Conservation (phyloP, 805 yeast species). For the Candida nonsorbophila region DNA sequence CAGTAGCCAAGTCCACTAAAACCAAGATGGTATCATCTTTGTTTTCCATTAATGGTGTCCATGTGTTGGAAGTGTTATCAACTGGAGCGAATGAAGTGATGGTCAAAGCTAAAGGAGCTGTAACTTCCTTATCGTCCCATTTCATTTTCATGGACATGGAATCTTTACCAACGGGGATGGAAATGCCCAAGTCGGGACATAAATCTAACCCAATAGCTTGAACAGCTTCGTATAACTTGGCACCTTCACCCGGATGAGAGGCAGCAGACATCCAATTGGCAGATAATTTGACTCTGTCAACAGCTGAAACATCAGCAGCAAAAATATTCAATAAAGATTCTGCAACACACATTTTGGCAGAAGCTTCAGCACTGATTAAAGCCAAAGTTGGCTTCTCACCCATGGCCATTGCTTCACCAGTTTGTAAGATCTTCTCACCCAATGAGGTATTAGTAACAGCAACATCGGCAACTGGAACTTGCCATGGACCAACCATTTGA, state of each 20-base stretch:
- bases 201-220: conserved; percentile 92
- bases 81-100: conserved; percentile 93
- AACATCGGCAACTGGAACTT: conserved; percentile 96
- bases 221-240: conserved; percentile 92
- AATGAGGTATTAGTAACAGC: conserved; percentile 92
- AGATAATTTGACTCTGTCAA: conserved; percentile 75
- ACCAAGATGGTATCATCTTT: conserved; percentile 58
- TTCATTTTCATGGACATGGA: conserved; percentile 99
- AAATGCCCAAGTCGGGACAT: conserved; percentile 86
- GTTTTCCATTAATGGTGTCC: conserved; percentile 83
- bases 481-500: conserved; percentile 99
- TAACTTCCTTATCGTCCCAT: conserved; percentile 89
- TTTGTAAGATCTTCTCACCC: conserved; percentile 60
- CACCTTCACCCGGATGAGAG: conserved; percentile 90
- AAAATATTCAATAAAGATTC: conserved; percentile 83
- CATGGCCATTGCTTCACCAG: conserved; percentile 98
- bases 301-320: conserved; percentile 81
- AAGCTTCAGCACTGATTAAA: conserved; percentile 79
- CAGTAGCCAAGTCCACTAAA: conserved; percentile 71
- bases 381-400: conserved; percentile 95
- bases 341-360: conserved; percentile 94
- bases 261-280: conserved; percentile 99
- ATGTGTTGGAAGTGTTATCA: conserved; percentile 74
- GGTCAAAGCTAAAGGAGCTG: conserved; percentile 90
- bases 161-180: conserved; percentile 98